phyloP scores from a whole-genome alignment of 768 basidiomycete species.

The Hysterangium stoloniferum region DNA sequence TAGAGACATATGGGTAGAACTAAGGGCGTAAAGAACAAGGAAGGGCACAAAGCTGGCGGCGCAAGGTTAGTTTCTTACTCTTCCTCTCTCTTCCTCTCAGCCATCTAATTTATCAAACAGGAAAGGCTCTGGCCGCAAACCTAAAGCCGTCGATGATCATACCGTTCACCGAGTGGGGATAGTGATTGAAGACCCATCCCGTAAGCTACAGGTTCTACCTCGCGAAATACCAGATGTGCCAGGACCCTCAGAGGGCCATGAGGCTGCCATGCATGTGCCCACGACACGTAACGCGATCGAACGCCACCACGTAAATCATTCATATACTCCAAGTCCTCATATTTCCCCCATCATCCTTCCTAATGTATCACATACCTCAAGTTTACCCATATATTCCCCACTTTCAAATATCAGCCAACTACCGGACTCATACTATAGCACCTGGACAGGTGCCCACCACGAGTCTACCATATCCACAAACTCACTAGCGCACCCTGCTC shows the following conservation, averaged over 20 bases:
- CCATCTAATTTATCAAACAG: background rate
- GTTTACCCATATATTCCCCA: background rate
- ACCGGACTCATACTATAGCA: background rate
- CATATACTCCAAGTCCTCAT: background rate
- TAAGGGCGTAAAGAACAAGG: constrained; percentile 9
- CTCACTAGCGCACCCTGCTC: background rate
- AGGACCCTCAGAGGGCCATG: background rate
- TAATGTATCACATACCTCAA: background rate
- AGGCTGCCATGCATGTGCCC: background rate
- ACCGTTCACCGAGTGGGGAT: background rate
- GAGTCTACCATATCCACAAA: background rate
- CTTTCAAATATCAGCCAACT: background rate
- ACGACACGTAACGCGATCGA: background rate
- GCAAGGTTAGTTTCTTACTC: constrained; percentile 1
- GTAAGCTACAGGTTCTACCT: background rate
- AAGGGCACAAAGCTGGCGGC: constrained; percentile 10
- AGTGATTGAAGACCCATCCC: background rate
- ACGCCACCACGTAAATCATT: background rate
- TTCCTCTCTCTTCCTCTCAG: background rate
- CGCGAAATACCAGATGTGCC: background rate
- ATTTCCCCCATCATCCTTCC: background rate
- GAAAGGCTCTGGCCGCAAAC: constrained; percentile 11
- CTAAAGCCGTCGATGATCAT: background rate
- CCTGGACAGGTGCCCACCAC: background rate
- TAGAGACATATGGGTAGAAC: constrained; percentile 3